Conservation (phyloP, 768 basidiomycete genomes). For the Amanita pallidorosea region DNA sequence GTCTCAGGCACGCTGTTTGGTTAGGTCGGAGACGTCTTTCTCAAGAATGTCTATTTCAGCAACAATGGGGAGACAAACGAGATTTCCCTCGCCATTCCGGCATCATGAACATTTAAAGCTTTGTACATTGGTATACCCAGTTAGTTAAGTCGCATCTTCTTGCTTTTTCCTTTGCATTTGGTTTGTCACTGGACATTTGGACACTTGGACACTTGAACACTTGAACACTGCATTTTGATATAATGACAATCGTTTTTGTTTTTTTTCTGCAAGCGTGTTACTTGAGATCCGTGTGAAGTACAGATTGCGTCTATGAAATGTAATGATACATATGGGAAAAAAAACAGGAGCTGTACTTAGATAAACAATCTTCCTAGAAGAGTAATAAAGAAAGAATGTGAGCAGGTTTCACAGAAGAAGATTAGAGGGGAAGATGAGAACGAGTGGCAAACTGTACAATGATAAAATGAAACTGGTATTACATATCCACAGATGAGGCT, state of each 20-base stretch:
- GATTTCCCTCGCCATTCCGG: slow-evolving; percentile 22
- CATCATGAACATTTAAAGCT: background rate
- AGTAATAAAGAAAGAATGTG: slow-evolving; percentile 3
- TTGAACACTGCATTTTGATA: background rate
- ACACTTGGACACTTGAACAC: background rate
- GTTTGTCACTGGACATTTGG: slow-evolving; percentile 3
- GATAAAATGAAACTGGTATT: background rate
- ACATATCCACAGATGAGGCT: background rate
- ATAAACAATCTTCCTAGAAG: slow-evolving; percentile 3
- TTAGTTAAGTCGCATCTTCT: background rate
- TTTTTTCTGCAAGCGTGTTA: background rate
- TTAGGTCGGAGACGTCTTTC: slow-evolving; percentile 29
- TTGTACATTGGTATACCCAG: background rate
- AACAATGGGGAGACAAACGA: slow-evolving; percentile 23
- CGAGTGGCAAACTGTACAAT: background rate
- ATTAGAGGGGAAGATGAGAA: background rate
- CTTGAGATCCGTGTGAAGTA: slow-evolving; percentile 1
- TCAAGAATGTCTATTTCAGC: slow-evolving; percentile 30
- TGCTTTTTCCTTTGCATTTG: background rate
- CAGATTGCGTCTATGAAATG: slow-evolving; percentile 7
- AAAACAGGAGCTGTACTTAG: slow-evolving; percentile 3
- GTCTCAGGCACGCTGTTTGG: background rate
- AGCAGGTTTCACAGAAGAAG: slow-evolving; percentile 2
- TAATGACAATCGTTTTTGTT: background rate
- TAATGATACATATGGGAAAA: slow-evolving; percentile 5